Conservation (phyloP, 2,329 filamentous ascomycete species). For the Graphilbum sp. region DNA sequence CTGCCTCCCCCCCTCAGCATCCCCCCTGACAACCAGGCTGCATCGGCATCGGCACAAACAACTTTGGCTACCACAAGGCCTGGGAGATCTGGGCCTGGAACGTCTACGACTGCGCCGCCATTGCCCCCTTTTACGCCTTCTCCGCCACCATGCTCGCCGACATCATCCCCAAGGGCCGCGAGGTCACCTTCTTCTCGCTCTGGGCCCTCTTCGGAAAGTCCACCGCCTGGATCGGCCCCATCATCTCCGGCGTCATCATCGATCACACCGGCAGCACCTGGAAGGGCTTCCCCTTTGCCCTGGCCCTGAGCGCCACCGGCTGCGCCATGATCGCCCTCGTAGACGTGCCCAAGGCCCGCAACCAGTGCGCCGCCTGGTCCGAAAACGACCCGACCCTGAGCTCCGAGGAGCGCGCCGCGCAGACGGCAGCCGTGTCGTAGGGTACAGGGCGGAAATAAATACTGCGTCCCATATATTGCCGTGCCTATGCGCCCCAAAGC, state of each 20-base stretch:
- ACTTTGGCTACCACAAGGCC: slow-evolving; percentile 1
- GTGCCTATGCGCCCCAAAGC: no score
- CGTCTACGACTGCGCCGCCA: slow-evolving; percentile 1
- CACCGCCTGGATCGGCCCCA: slow-evolving; percentile 1
- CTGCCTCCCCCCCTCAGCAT: no score
- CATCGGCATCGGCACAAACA: slow-evolving; percentile 1
- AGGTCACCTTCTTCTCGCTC: slow-evolving; percentile 1
- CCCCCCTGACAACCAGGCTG: no score
- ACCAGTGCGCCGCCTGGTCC: neutral
- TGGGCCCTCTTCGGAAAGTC: slow-evolving; percentile 1
- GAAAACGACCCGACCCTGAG: slow-evolving; percentile 1
- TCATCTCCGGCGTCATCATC: slow-evolving; percentile 1
- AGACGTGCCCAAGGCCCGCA: neutral
- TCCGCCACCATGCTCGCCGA: slow-evolving; percentile 1
- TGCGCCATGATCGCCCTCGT: neutral
- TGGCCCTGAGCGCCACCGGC: neutral
- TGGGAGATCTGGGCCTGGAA: slow-evolving; percentile 2
- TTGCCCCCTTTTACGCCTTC: slow-evolving; percentile 1
- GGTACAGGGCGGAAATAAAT: no score
- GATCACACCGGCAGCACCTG: slow-evolving; percentile 1
- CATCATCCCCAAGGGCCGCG: slow-evolving; percentile 1
- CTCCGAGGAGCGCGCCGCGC: neutral
- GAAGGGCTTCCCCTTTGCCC: slow-evolving; percentile 1
- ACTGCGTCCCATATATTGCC: no score
- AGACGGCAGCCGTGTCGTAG: no score